Evolutionary conservation across 2,329 filamentous ascomycete species (phyloP), one percentile per base, ranked within the genome.

Genomic region (Pseudogymnoascus sp.): DNA sequence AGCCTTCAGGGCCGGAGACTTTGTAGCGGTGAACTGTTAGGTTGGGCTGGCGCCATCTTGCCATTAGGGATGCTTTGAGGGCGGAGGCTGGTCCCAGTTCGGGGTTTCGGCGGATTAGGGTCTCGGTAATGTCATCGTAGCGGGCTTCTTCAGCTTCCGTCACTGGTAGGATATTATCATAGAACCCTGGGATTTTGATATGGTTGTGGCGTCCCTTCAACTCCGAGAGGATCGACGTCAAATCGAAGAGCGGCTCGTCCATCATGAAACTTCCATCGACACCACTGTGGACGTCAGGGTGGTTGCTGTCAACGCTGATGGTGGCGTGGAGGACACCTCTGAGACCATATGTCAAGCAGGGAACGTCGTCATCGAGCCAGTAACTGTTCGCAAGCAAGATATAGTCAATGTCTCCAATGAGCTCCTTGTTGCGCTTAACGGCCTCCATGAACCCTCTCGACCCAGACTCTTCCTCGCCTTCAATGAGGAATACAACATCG

Each of bases 331-430:
- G 87, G 25, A 99, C 93, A 23, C 94, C 94, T 59, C 94, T 86
- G 5, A 97, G 82, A 1, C 94, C 94, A 66, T 99, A 99, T 0
- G 94, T 99, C 63, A 99, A 78, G 73, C 94, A 99, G 0, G 94
- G 94, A 1, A 95, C 92, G 68, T 95, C 89, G 71, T 99, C 93
- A 72, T 97, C 92, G 1, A 99, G 82, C 94, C 94, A 99, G 78
- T 99, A 99, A 75, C 92, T 97, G 78, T 99, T 99, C 21, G 94
- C 93, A 38, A 99, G 79, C 33, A 99, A 78, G 63, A 99, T 94
- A 80, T 94, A 97, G 75, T 99, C 93, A 1, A 99, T 86, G 8
- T 90, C 81, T 1, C 94, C 94, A 69, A 99, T 96, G 23, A 91
- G 81, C 12, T 87, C 81, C 74, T 96, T 96, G 75, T 94, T 86